Evolutionary conservation across 768 basidiomycete genomes (phyloP).

Genomic region (Mycena albidolilacea): DNA sequence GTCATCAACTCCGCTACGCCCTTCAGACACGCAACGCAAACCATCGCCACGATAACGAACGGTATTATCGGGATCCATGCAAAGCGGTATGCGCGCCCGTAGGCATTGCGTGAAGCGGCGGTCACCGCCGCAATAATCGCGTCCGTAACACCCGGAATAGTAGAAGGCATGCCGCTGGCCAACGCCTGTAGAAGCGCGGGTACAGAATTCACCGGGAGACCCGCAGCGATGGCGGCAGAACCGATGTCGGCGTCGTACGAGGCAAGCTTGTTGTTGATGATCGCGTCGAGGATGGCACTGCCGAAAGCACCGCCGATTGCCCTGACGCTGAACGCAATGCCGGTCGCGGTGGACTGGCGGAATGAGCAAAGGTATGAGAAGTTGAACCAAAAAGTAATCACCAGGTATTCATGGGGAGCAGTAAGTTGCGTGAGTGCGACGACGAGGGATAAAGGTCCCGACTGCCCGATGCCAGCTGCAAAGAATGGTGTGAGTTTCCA

Average conservation of each 20-base stretch:
- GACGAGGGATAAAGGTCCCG: conserved; percentile 40
- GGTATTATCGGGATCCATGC: conserved; percentile 40
- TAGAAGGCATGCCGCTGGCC: conserved; percentile 4
- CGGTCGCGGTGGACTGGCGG: conserved; percentile 39
- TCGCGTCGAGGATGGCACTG: conserved; percentile 40
- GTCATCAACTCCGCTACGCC: conserved; percentile 41
- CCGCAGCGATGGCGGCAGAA: conserved; percentile 36
- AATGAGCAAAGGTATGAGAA: not conserved
- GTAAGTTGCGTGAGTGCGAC: conserved; percentile 40
- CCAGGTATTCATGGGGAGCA: conserved; percentile 38
- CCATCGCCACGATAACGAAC: conserved; percentile 38
- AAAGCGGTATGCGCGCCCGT: conserved; percentile 35
- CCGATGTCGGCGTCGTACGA: conserved; percentile 39
- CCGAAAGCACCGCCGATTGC: conserved; percentile 41
- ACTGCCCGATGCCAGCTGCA: conserved; percentile 31
- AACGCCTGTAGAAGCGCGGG: conserved; percentile 32
- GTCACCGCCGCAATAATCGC: conserved; percentile 27
- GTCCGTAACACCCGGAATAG: conserved; percentile 5
- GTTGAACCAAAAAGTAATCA: not conserved
- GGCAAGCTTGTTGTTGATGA: conserved; percentile 41
- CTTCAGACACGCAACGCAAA: conserved; percentile 33
- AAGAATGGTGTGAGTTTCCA: not conserved
- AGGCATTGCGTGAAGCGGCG: conserved; percentile 30
- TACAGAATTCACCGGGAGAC: conserved; percentile 31
- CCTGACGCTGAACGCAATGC: conserved; percentile 39